A percentile compares a stretch with the other conserved stretches of the same genome.
Evolutionary conservation across 257 asterid genomes (phyloP).

Genomic region (Salvia rosmarinus): DNA sequence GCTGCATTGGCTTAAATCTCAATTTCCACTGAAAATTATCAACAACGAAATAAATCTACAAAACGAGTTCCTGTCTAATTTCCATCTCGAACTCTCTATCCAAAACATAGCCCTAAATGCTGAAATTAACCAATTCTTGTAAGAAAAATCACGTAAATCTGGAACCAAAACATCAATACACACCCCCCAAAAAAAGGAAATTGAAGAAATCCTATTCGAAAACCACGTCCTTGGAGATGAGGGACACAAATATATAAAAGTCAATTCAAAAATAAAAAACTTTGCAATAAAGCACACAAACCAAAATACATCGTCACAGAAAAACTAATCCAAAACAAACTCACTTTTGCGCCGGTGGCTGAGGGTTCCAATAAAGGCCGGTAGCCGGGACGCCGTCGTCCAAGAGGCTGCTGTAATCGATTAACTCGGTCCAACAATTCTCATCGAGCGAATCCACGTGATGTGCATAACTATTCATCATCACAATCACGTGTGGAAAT

Average conservation of each 20-base stretch:
- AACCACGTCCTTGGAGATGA: neutral
- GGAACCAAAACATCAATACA: neutral
- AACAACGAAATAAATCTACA: neutral
- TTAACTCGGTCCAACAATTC: conserved; percentile 50
- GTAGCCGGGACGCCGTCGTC: conserved; percentile 44
- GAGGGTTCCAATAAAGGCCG: conserved; percentile 51
- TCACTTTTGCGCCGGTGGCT: conserved; percentile 44
- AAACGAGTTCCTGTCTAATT: neutral
- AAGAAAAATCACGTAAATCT: neutral
- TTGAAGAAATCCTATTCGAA: neutral
- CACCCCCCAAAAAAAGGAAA: neutral
- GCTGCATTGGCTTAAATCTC: conserved; percentile 28
- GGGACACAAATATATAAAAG: neutral
- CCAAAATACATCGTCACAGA: neutral
- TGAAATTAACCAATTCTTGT: conserved; percentile 25
- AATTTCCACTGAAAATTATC: neutral
- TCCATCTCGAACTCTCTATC: neutral
- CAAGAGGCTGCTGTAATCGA: conserved; percentile 54
- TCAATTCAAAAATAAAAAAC: conserved; percentile 9
- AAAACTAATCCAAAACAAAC: conserved; percentile 4
- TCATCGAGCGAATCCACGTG: conserved; percentile 49
- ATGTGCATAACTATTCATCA: conserved; percentile 39
- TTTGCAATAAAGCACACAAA: neutral
- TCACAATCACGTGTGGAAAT: conserved; percentile 28
- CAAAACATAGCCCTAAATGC: conserved; percentile 11